Conservation (phyloP, 2,329 filamentous ascomycete genomes). For the Fusarium coffeatum region DNA sequence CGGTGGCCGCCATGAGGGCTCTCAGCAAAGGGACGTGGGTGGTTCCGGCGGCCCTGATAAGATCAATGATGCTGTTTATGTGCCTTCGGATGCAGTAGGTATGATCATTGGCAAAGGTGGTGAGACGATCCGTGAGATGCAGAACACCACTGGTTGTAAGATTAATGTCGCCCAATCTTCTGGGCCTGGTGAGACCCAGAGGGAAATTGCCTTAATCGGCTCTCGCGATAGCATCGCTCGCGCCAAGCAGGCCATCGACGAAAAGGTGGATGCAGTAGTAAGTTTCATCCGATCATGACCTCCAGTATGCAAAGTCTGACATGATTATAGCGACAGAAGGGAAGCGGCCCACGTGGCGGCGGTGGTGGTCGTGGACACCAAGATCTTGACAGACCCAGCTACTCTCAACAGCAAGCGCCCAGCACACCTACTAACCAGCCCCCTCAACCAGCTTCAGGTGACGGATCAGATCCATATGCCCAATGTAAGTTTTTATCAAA, state of each 20-base stretch:
- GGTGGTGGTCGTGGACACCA: constrained; percentile 59
- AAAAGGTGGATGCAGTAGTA: constrained; percentile 92
- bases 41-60: constrained; percentile 68
- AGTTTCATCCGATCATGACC: constrained; percentile 47
- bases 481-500: constrained; percentile 67
- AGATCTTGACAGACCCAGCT: constrained; percentile 66
- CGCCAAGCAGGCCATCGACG: constrained; percentile 87
- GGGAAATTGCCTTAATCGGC: constrained; percentile 88
- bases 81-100: constrained; percentile 90
- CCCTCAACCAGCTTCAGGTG: constrained; percentile 58
- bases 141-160: constrained; percentile 87
- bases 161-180: constrained; percentile 91
- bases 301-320: constrained; percentile 44
- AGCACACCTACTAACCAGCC: constrained; percentile 57
- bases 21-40: constrained; percentile 52
- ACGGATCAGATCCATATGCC: constrained; percentile 77
- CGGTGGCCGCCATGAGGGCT: constrained; percentile 48
- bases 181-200: constrained; percentile 80
- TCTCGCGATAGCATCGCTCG: constrained; percentile 79
- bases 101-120: constrained; percentile 98
- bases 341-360: constrained; percentile 56
- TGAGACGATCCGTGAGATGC: constrained; percentile 95
- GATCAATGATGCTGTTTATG: constrained; percentile 83
- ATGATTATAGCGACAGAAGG: constrained; percentile 62
- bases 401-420: constrained; percentile 62